A percentile compares a stretch with the other conserved stretches of the same genome.
Conservation (phyloP, 805 yeast genomes). For the Scheffersomyces lignosus region DNA sequence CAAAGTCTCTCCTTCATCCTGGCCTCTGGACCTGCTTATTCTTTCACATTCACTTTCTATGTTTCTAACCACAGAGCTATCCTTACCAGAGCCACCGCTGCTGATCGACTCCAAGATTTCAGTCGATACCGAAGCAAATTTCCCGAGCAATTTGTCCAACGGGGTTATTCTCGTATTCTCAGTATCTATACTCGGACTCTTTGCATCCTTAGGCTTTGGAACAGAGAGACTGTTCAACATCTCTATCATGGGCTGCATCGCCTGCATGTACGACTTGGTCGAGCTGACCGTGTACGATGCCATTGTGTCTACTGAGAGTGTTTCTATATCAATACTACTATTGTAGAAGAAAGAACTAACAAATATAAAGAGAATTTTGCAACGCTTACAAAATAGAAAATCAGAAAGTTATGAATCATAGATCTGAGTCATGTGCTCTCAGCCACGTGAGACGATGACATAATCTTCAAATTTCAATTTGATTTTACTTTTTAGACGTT, state of each 20-base stretch:
- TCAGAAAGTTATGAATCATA: neutral
- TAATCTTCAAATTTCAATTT: too few species aligned
- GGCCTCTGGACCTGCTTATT: conserved; percentile 32
- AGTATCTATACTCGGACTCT: conserved; percentile 39
- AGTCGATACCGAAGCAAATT: conserved; percentile 40
- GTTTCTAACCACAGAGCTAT: conserved; percentile 7
- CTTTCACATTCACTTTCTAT: conserved; percentile 31
- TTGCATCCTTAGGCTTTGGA: conserved; percentile 10
- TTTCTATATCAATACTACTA: neutral
- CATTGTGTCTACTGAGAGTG: conserved; percentile 23
- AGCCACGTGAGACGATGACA: too few species aligned
- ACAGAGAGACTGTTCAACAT: conserved; percentile 34
- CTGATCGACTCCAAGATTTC: conserved; percentile 19
- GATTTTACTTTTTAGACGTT: too few species aligned
- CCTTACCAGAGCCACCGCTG: conserved; percentile 17
- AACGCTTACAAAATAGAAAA: too few species aligned
- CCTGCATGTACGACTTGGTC: conserved; percentile 74
- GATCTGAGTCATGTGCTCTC: neutral
- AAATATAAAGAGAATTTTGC: neutral
- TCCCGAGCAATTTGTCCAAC: conserved; percentile 32
- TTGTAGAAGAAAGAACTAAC: neutral
- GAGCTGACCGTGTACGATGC: conserved; percentile 52
- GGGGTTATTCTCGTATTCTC: conserved; percentile 28
- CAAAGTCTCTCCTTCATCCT: conserved; percentile 30
- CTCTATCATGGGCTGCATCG: conserved; percentile 71